Evolutionary conservation across 441 rosid genomes (phyloP).

Genomic region (Raphanus hybrid): DNA sequence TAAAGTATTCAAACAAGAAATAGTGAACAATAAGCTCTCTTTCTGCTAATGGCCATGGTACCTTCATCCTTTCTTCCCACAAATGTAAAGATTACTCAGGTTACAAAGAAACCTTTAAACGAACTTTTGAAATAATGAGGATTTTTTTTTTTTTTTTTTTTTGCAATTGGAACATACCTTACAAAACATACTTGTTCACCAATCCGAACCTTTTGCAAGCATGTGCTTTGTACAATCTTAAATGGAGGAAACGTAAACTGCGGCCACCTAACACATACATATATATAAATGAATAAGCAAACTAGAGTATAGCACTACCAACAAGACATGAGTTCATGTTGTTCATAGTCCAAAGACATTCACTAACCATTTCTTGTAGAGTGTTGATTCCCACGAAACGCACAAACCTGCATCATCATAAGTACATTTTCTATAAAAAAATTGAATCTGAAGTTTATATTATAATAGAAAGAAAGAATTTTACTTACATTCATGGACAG

Average conservation of each 20-base stretch:
- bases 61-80: conserved; percentile 95
- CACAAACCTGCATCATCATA: conserved; percentile 72
- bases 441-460: neutral
- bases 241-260: conserved; percentile 41
- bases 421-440: neutral
- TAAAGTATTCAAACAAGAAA: conserved; percentile 69
- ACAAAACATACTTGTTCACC: conserved; percentile 40
- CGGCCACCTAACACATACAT: conserved; percentile 37
- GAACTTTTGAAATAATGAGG: neutral
- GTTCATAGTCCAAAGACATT: neutral
- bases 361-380: conserved; percentile 39
- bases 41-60: conserved; percentile 83
- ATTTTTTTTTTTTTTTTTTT: too few relatives aligned
- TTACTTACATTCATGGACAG: conserved; percentile 82
- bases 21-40: conserved; percentile 84
- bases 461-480: neutral
- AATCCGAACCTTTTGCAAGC: conserved; percentile 30
- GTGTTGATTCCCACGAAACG: conserved; percentile 57
- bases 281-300: neutral
- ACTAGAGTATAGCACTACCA: too few relatives aligned
- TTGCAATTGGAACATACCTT: conserved; percentile 19
- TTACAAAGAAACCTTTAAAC: neutral
- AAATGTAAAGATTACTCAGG: conserved; percentile 13
- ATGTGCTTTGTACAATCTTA: conserved; percentile 35
- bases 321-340: neutral